phyloP scores from a whole-genome alignment of 1,284 basidiomycete species.

The Pseudozyma flocculosa region DNA sequence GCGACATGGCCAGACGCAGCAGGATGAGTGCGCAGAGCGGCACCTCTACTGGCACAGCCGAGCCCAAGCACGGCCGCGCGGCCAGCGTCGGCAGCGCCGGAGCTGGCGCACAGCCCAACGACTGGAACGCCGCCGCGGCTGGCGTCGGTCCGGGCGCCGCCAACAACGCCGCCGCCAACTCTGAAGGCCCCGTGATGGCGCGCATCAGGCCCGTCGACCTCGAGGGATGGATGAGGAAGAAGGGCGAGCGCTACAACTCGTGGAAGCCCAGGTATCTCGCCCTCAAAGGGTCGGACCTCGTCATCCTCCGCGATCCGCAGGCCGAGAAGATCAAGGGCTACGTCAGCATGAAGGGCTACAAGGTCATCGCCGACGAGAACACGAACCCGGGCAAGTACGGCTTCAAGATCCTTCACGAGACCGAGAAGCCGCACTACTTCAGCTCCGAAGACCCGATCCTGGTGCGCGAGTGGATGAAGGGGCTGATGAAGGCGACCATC shows the following conservation, averaged over 20 bases:
- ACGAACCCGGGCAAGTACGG: constrained; percentile 89
- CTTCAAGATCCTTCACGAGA: constrained; percentile 89
- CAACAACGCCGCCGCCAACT: neutral
- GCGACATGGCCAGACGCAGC: constrained; percentile 41
- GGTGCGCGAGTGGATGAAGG: constrained; percentile 98
- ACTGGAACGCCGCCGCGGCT: constrained; percentile 1
- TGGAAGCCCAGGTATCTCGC: constrained; percentile 94
- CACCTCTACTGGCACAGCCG: neutral
- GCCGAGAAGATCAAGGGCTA: constrained; percentile 81
- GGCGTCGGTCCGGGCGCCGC: constrained; percentile 10
- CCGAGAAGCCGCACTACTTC: constrained; percentile 85
- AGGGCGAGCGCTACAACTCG: constrained; percentile 84
- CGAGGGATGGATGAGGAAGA: constrained; percentile 87
- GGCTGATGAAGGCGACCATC: constrained; percentile 98
- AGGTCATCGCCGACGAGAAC: constrained; percentile 88
- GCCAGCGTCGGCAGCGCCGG: constrained; percentile 18
- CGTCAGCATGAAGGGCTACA: constrained; percentile 87
- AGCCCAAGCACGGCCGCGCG: constrained; percentile 7
- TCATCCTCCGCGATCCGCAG: constrained; percentile 44
- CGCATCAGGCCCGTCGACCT: constrained; percentile 53
- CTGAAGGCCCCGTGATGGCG: constrained; percentile 42
- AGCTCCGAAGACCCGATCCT: constrained; percentile 80
- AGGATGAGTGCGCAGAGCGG: constrained; percentile 4
- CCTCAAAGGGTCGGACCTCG: constrained; percentile 76
- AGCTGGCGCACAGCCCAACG: constrained; percentile 6